Evolutionary conservation across 2,329 filamentous ascomycete species (phyloP), one percentile per base, ranked within the genome.

Genomic region (Pestalotiopsis sp.): DNA sequence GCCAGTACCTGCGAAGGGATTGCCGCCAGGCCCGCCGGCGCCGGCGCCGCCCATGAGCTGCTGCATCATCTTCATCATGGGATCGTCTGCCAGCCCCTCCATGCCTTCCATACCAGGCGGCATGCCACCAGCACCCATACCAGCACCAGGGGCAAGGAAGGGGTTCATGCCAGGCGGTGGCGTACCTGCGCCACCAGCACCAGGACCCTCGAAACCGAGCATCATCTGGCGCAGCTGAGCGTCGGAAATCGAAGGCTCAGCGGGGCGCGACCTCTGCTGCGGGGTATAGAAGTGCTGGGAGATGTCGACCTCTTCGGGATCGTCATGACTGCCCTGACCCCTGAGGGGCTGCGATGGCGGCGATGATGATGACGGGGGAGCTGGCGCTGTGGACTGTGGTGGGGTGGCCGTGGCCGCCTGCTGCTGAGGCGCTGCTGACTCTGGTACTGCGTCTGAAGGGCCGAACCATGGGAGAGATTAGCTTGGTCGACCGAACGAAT

Each of bases 241-340:
- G 67, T 91, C 88, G n/a, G 83, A 84, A 60, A 87, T 76, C 58
- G 79, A 74, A 62, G 71, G 75, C 25, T 81, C 77, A 66, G 36
- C 36, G 45, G 25, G 41, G n/a, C 45, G 23, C 64, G 41, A 20
- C 23, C 23, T 58, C 80, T 25, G 81, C 74, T 56, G 83, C 1
- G 90, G 90, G 41, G 86, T 80, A 80, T 92, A 92, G 80, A 86
- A 91, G 80, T 93, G 91, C 71, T 91, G 81, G n/a, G 91, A 93
- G 73, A 95, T 94, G 78, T 95, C 92, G 71, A 93, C 87, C 79
- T 94, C 93, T 4, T 90, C 92, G 5, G 92, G 92, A 74, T 93
- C 91, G 68, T 85, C 88, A 74, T 86, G 81, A 36, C 79, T 77
- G 25, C 79, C 68, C 49, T 75, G 73, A 45, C 73, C 71, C 39